Base-by-base conservation (phyloP, 1,139 yeast species). In the Debaryomycetaceae sp. region DNA sequence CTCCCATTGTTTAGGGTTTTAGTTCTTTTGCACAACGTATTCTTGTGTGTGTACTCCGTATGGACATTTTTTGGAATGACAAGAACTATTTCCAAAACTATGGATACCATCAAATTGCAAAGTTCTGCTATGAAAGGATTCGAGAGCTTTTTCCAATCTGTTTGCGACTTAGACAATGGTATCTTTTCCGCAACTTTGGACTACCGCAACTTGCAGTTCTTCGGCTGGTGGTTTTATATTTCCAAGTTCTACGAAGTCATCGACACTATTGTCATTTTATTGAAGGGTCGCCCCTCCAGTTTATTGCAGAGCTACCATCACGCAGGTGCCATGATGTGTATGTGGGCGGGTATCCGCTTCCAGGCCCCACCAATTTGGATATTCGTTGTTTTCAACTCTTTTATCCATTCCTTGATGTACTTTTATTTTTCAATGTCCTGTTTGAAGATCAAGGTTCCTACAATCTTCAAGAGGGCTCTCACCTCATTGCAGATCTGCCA, bases 321-420 rank as follows among this genome's bases (percentile, higher is more conserved):
- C 58, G 79, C 91, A 2, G 92, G 91, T 31, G 92, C 92, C 37
- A 83, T 83, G 83, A 68, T 83, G 65, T 81, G 87, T 50, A 83
- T 83, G 91, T 83, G 89, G 89, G 79, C 86, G 3, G 92, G 91
- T 3, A 76, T 82, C 42, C 67, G 91, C 42, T 84, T 67, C 59
- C 78, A 78, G 42, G 77, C 87, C 9, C 87, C 89, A 8, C 91
- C 91, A 31, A 42, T 44, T 22, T 83, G 91, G 92, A 80, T 83
- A 49, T 83, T 83, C 61, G 89, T 83, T 39, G 87, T 81, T 19
- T 84, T 83, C 75, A 84, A 83, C 67, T 82, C 88, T 11, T 78
- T 83, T 56, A 82, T 84, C 56, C 91, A 84, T 65, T 71, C 87
- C 31, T 73, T 83, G 61, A 84, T 84, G 91, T 84, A 84, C 67